Conservation (phyloP, 306 rosid genomes). For the Coriaria nepalensis region DNA sequence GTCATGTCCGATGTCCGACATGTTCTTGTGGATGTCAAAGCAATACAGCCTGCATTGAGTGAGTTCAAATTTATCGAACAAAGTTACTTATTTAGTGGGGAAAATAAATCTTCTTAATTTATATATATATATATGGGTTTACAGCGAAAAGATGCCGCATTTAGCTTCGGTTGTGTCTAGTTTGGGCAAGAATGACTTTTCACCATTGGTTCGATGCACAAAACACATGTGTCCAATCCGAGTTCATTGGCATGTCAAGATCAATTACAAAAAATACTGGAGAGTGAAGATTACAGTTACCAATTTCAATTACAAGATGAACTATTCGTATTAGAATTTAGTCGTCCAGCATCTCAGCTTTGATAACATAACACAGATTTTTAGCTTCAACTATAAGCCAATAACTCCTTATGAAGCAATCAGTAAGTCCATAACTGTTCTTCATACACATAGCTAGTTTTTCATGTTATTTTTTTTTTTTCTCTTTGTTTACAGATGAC, state of each 20-base stretch:
- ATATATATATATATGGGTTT: slow-evolving; percentile 1
- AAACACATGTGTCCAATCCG: slow-evolving; percentile 55
- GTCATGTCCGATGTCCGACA: slow-evolving; percentile 33
- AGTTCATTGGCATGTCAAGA: slow-evolving; percentile 51
- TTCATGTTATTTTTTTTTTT: not conserved
- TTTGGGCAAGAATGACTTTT: slow-evolving; percentile 9
- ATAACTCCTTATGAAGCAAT: slow-evolving; percentile 33
- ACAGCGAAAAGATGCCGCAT: slow-evolving; percentile 29
- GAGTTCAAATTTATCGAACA: slow-evolving; percentile 1
- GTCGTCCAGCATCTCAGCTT: slow-evolving; percentile 50
- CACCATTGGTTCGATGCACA: slow-evolving; percentile 47
- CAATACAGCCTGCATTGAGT: slow-evolving; percentile 40
- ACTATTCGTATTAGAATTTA: slow-evolving; percentile 51
- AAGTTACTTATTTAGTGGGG: too few species aligned
- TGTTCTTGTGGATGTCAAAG: slow-evolving; percentile 48
- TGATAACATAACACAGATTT: slow-evolving; percentile 40
- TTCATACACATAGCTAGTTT: too few species aligned
- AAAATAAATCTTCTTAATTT: too few species aligned
- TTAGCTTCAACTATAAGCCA: slow-evolving; percentile 43
- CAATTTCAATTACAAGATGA: slow-evolving; percentile 44
- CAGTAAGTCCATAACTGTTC: slow-evolving; percentile 21
- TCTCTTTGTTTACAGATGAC: slow-evolving; percentile 34
- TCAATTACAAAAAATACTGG: slow-evolving; percentile 51
- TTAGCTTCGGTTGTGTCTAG: slow-evolving; percentile 24
- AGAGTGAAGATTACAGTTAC: slow-evolving; percentile 49